Conservation (phyloP, 164 flowering plant genomes). For the Buxus sempervirens region DNA sequence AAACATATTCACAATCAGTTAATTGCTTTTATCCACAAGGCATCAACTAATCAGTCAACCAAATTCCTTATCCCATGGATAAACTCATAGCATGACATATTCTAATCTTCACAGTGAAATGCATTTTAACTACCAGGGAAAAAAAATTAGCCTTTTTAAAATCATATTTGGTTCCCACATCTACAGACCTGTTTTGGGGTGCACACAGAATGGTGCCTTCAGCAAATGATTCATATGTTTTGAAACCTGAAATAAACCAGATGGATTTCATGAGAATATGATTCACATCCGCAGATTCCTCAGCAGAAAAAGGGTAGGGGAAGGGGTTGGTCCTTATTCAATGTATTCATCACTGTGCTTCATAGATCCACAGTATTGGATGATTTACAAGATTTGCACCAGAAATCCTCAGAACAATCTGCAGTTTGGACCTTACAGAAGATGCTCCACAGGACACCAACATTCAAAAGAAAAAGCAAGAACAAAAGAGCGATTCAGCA, state of each 20-base stretch:
- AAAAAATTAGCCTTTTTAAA: no score
- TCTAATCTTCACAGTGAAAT: not conserved
- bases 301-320: not conserved
- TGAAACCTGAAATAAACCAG: conserved; percentile 55
- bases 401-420: not conserved
- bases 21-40: no score
- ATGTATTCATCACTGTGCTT: not conserved
- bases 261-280: conserved; percentile 4
- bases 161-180: not conserved
- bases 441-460: not conserved
- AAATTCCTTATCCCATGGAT: no score
- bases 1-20: not conserved
- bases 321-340: no score
- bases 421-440: not conserved
- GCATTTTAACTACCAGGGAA: not conserved
- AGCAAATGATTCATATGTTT: conserved; percentile 94
- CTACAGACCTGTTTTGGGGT: conserved; percentile 89
- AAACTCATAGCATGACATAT: not conserved
- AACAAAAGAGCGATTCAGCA: conserved; percentile 8
- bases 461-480: not conserved
- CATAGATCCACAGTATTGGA: not conserved
- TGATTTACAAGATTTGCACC: not conserved
- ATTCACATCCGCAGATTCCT: no score
- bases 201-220: conserved; percentile 96
- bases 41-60: no score